phyloP scores from a whole-genome alignment of 495 filamentous ascomycete species.

The Penicillium arizonense region DNA sequence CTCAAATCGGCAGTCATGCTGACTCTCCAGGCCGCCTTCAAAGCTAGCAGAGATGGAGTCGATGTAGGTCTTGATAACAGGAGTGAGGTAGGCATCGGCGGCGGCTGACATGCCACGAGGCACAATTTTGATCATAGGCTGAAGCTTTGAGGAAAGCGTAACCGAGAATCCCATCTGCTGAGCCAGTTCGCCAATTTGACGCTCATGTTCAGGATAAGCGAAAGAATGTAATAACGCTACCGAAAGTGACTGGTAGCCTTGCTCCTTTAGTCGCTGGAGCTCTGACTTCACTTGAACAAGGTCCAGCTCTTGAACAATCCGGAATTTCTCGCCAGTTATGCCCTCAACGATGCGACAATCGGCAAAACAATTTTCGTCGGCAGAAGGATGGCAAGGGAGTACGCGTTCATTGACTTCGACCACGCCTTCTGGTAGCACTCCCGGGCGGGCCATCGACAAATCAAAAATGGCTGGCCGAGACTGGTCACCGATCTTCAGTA shows the following conservation, averaged over 20 bases:
- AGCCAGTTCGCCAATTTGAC: conserved; percentile 46
- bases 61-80: conserved; percentile 94
- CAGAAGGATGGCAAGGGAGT: conserved; percentile 35
- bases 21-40: conserved; percentile 48
- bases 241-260: conserved; percentile 50
- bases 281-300: conserved; percentile 39
- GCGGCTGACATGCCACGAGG: conserved; percentile 89
- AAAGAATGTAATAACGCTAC: conserved; percentile 56
- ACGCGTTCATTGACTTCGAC: conserved; percentile 81
- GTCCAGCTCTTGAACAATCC: conserved; percentile 44
- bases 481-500: conserved; percentile 85
- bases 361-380: conserved; percentile 64
- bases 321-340: conserved; percentile 51
- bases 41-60: conserved; percentile 73
- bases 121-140: conserved; percentile 82
- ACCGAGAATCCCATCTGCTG: conserved; percentile 50
- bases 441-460: conserved; percentile 74
- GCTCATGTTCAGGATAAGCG: conserved; percentile 55
- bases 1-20: conserved; percentile 48
- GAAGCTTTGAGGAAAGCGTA: conserved; percentile 59
- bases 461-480: conserved; percentile 83
- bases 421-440: conserved; percentile 72
- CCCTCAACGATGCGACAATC: conserved; percentile 41
- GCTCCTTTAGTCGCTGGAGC: conserved; percentile 40
- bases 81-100: conserved; percentile 94